Evolutionary conservation across 2,329 filamentous ascomycete genomes (phyloP).

Genomic region (Aquanectria penicillioides): DNA sequence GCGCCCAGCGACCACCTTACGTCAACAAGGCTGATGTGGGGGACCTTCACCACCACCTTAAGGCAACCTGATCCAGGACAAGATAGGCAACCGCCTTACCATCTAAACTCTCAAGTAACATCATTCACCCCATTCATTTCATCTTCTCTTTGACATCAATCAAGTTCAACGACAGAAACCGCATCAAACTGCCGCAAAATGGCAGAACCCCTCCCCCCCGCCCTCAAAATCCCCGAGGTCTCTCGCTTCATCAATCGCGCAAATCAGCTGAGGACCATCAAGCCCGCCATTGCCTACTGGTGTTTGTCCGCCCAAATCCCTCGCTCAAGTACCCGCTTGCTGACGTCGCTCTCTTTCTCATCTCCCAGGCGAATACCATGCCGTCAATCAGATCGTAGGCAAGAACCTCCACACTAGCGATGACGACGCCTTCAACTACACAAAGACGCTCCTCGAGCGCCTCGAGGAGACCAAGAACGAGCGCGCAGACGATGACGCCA

Average conservation of each 20-base stretch:
- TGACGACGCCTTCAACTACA: constrained; percentile 82
- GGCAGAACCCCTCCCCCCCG: constrained; percentile 62
- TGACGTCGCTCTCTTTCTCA: background rate
- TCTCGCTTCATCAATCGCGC: constrained; percentile 86
- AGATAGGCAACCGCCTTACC: constrained; percentile 14
- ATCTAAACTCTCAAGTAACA: background rate
- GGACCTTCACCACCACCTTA: background rate
- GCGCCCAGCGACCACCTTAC: constrained; percentile 6
- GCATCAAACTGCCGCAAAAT: constrained; percentile 56
- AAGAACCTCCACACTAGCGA: constrained; percentile 82
- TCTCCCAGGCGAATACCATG: constrained; percentile 74
- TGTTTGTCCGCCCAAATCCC: constrained; percentile 66
- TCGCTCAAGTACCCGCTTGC: background rate
- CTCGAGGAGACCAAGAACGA: constrained; percentile 73
- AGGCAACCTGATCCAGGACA: background rate
- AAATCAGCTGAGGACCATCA: constrained; percentile 82
- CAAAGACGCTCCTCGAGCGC: constrained; percentile 87
- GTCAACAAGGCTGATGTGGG: constrained; percentile 28
- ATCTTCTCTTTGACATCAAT: background rate
- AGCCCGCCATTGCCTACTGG: constrained; percentile 94
- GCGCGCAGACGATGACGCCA: constrained; percentile 81
- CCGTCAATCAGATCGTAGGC: constrained; percentile 89
- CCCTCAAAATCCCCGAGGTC: constrained; percentile 82
- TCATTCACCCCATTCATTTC: background rate
- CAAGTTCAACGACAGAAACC: too few relatives aligned